phyloP scores from a whole-genome alignment of 2,329 filamentous ascomycete species.

The Coniella vitis region DNA sequence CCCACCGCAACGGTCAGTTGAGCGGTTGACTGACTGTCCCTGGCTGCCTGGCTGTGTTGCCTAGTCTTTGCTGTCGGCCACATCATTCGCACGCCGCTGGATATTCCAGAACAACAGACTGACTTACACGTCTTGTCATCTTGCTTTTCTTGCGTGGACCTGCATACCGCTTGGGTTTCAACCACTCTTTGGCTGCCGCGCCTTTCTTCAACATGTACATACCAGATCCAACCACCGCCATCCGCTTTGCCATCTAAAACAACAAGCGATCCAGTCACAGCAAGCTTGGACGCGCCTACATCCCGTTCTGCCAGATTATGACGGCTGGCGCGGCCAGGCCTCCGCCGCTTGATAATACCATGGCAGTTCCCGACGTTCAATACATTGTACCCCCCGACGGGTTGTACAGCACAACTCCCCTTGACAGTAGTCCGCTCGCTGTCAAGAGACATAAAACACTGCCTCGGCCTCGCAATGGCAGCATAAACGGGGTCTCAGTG shows the following conservation, averaged over 20 bases:
- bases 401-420: conserved; percentile 18
- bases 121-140: not conserved
- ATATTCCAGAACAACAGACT: too few species aligned
- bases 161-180: not conserved
- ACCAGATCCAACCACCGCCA: conserved; percentile 1
- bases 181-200: not conserved
- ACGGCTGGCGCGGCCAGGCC: conserved; percentile 7
- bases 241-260: conserved; percentile 10
- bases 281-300: not conserved
- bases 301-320: conserved; percentile 2
- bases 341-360: conserved; percentile 7
- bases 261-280: not conserved
- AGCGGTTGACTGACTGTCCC: not conserved
- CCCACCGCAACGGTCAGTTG: not conserved
- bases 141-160: not conserved
- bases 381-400: conserved; percentile 11
- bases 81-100: too few species aligned
- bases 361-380: conserved; percentile 14
- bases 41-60: not conserved
- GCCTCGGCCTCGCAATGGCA: conserved; percentile 28
- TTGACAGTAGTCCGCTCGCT: conserved; percentile 21
- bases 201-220: conserved; percentile 8
- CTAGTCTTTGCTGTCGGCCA: not conserved
- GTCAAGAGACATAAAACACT: conserved; percentile 34
- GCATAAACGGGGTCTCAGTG: conserved; percentile 3